Conservation (phyloP, 306 rosid genomes). For the Castanea mollissima region DNA sequence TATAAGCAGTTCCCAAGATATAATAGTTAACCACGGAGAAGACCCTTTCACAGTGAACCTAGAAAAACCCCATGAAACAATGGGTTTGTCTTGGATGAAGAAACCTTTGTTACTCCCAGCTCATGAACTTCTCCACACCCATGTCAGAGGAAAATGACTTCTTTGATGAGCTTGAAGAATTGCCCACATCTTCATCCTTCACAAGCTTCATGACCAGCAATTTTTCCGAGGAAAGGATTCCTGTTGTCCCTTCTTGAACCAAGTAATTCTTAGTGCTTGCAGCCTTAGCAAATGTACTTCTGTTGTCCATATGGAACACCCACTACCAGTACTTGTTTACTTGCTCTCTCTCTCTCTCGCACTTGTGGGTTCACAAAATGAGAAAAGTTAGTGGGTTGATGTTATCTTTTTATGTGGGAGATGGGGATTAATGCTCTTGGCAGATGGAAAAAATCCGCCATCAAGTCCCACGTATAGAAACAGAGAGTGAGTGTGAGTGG, state of each 20-base stretch:
- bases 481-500: background rate
- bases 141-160: conserved; percentile 62
- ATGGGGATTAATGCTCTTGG: conserved; percentile 10
- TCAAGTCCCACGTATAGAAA: background rate
- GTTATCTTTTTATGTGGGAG: conserved; percentile 16
- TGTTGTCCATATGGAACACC: conserved; percentile 10
- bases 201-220: conserved; percentile 54
- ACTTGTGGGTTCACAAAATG: conserved; percentile 15
- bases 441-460: background rate
- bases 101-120: conserved; percentile 46
- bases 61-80: conserved; percentile 37
- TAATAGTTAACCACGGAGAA: conserved; percentile 36
- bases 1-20: conserved; percentile 36
- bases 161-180: conserved; percentile 93
- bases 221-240: conserved; percentile 65
- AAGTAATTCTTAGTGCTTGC: conserved; percentile 20
- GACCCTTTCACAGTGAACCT: conserved; percentile 48
- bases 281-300: conserved; percentile 41
- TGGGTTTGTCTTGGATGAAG: conserved; percentile 45
- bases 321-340: conserved; percentile 19
- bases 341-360: conserved; percentile 3
- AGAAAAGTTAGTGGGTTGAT: conserved; percentile 27
- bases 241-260: conserved; percentile 78
- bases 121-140: conserved; percentile 41
- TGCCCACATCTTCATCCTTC: conserved; percentile 70